A percentile compares a stretch with the other conserved stretches of the same genome.
These are phyloP conservation scores for Schizosaccharomyces octosporus DNA, from an alignment of 805 yeast species.

Conservation along the genomic window DNA sequence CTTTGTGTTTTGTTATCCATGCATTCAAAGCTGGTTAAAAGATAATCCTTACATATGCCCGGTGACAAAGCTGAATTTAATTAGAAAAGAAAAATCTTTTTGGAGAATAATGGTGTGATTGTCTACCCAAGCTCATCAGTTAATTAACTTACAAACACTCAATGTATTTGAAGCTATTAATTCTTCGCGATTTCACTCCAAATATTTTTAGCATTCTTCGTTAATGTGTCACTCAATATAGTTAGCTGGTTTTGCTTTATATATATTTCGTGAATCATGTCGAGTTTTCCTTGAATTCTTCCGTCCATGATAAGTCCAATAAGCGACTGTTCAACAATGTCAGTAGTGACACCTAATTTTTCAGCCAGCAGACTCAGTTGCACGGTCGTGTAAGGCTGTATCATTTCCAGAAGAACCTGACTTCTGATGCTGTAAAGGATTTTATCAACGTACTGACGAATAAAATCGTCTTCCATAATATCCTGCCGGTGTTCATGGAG, in stretches of 20 bases:
- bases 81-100: background rate
- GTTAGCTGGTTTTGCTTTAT: background rate
- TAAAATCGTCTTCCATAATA: conserved; percentile 10
- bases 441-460: conserved; percentile 9
- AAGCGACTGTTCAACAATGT: conserved; percentile 9
- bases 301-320: conserved; percentile 12
- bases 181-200: background rate
- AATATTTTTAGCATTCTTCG: background rate
- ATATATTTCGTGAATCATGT: conserved; percentile 4
- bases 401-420: conserved; percentile 11
- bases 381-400: conserved; percentile 13
- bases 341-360: conserved; percentile 7
- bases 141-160: no score
- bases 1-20: background rate
- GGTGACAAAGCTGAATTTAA: background rate
- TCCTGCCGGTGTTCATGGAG: conserved; percentile 6
- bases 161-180: background rate
- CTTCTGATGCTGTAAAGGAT: conserved; percentile 11
- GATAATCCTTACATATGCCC: background rate
- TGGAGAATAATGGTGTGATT: background rate
- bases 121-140: no score
- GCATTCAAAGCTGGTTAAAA: background rate
- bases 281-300: conserved; percentile 11
- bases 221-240: background rate
- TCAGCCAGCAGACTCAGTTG: conserved; percentile 10